Evolutionary conservation across 441 rosid species (phyloP).

Genomic region (Euphorbia schlechtendalii): DNA sequence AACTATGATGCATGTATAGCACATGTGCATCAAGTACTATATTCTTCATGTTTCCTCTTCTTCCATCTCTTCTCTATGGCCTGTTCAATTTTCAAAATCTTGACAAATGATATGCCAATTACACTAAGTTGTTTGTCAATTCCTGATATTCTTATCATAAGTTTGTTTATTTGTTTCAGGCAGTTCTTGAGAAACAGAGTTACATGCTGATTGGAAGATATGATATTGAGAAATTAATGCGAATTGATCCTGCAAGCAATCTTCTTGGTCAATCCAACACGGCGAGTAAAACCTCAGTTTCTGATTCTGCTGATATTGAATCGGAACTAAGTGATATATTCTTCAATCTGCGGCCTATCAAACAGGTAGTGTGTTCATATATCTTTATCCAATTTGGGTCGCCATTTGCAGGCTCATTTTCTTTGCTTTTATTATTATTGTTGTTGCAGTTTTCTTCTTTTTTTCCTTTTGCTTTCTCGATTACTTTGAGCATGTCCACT

Average conservation of each 20-base stretch:
- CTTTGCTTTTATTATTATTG: background rate
- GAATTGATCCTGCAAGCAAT: conserved; percentile 74
- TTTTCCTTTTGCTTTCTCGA: too few relatives aligned
- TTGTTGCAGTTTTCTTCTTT: too few relatives aligned
- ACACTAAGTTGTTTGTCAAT: background rate
- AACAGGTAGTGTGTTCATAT: conserved; percentile 44
- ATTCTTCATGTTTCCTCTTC: too few relatives aligned
- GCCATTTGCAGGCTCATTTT: background rate
- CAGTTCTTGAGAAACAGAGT: conserved; percentile 98
- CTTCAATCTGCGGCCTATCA: conserved; percentile 74
- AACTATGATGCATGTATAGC: too few relatives aligned
- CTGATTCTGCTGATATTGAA: conserved; percentile 54
- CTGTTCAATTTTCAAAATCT: too few relatives aligned
- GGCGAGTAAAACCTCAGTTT: conserved; percentile 29
- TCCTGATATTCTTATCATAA: background rate
- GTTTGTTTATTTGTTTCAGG: conserved; percentile 40
- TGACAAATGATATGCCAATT: too few relatives aligned
- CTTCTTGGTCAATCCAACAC: conserved; percentile 36
- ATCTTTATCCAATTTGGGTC: background rate
- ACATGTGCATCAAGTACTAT: too few relatives aligned
- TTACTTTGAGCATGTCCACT: background rate
- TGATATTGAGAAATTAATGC: conserved; percentile 97
- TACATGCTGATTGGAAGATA: conserved; percentile 97
- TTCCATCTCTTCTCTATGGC: too few relatives aligned
- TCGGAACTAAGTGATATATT: conserved; percentile 62